Evolutionary conservation across 352 stramenopile species (phyloP).

Genomic region (Pythium dissimile): DNA sequence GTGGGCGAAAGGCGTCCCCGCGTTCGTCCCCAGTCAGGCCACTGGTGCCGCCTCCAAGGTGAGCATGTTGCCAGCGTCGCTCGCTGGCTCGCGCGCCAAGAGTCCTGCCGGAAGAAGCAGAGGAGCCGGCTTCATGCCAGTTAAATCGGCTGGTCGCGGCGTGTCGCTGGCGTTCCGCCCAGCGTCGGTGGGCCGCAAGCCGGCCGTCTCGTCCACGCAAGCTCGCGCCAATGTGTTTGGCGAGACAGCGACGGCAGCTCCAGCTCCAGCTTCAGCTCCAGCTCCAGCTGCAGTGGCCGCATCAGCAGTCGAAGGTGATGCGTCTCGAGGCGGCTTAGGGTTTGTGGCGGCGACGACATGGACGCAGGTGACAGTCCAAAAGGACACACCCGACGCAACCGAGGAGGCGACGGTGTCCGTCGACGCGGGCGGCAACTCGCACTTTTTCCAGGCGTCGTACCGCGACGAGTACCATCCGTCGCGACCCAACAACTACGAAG

Average conservation of each 20-base stretch:
- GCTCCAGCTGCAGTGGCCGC: not conserved
- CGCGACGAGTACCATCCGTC: constrained; percentile 86
- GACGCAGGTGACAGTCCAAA: constrained; percentile 62
- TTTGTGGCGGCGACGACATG: constrained; percentile 92
- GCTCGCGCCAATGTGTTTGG: not conserved
- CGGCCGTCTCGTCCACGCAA: not conserved
- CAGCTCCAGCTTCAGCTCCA: not conserved
- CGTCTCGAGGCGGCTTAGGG: constrained; percentile 73
- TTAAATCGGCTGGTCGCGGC: constrained; percentile 12
- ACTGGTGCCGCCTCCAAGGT: constrained; percentile 12
- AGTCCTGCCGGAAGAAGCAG: constrained; percentile 21
- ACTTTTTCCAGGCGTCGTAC: constrained; percentile 77
- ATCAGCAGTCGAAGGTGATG: constrained; percentile 16
- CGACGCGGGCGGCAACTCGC: constrained; percentile 2
- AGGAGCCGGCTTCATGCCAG: not conserved
- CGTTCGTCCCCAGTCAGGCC: constrained; percentile 6
- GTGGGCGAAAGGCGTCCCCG: constrained; percentile 32
- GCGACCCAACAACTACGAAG: constrained; percentile 88
- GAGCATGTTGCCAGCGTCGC: constrained; percentile 46
- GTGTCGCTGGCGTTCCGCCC: constrained; percentile 61
- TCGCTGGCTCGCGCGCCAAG: constrained; percentile 38
- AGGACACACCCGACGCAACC: not conserved
- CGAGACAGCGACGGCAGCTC: not conserved
- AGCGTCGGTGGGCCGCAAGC: constrained; percentile 44
- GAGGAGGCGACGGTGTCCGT: constrained; percentile 12